Conservation (phyloP, 2,329 filamentous ascomycete genomes). For the Alternaria sp. region DNA sequence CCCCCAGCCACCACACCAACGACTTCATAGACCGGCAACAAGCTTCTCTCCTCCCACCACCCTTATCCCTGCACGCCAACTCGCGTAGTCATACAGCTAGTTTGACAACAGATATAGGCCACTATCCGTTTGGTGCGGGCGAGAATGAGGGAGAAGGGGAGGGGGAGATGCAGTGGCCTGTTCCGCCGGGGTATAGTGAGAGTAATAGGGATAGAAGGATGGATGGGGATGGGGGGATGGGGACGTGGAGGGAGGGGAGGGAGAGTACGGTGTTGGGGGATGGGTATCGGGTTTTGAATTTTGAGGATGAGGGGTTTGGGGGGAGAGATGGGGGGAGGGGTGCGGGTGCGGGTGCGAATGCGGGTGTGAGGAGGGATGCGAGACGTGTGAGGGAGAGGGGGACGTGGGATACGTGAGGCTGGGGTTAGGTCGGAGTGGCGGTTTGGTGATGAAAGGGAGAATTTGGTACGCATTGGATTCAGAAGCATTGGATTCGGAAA, state of each 20-base stretch:
- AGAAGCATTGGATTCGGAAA: no score
- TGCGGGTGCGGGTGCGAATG: background rate
- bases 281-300: background rate
- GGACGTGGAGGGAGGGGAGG: slow-evolving; percentile 1
- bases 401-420: background rate
- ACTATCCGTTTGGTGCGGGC: slow-evolving; percentile 20
- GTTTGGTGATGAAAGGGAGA: background rate
- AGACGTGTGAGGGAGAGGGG: slow-evolving; percentile 16
- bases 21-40: background rate
- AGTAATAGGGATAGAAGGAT: slow-evolving; percentile 6
- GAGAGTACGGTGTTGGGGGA: slow-evolving; percentile 13
- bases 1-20: background rate
- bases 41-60: slow-evolving; percentile 8
- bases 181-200: slow-evolving; percentile 24
- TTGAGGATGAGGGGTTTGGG: background rate
- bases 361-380: slow-evolving; percentile 4
- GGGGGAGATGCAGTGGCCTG: slow-evolving; percentile 25
- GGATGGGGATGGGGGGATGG: background rate
- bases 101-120: slow-evolving; percentile 17
- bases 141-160: slow-evolving; percentile 11
- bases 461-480: background rate
- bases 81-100: slow-evolving; percentile 15
- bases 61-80: background rate
- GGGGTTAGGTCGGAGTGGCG: background rate
- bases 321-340: background rate